Percentiles rank a stretch among this genome's conserved stretches.
phyloP scores from a whole-genome alignment of 495 filamentous ascomycete species.

The Hypoxylon cercidicola region DNA sequence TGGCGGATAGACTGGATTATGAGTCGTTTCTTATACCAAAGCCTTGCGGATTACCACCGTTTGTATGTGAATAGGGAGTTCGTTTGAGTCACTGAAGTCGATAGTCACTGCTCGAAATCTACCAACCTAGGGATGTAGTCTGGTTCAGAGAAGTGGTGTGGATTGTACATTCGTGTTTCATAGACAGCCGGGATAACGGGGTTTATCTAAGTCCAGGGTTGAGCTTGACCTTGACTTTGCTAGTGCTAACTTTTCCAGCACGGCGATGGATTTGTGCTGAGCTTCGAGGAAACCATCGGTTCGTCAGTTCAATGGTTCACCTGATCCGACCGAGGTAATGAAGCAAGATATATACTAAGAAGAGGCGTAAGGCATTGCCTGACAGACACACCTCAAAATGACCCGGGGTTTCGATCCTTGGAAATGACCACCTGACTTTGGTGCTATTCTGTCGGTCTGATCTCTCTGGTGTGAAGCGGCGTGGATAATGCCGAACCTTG shows the following conservation, averaged over 20 bases:
- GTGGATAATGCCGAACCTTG: slow-evolving; percentile 34
- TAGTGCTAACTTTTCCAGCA: slow-evolving; percentile 14
- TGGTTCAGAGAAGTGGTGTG: neutral
- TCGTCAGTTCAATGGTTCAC: slow-evolving; percentile 5
- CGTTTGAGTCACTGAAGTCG: neutral
- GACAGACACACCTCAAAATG: slow-evolving; percentile 32
- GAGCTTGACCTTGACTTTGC: slow-evolving; percentile 17
- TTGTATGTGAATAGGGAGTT: neutral
- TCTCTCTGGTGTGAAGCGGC: slow-evolving; percentile 19
- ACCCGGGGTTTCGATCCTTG: slow-evolving; percentile 6
- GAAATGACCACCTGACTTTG: slow-evolving; percentile 24
- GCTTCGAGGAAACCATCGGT: slow-evolving; percentile 6
- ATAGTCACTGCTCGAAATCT: neutral
- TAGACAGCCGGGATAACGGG: neutral
- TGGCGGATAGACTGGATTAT: neutral
- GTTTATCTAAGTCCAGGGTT: neutral
- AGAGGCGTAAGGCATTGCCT: slow-evolving; percentile 17
- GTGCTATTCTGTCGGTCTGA: slow-evolving; percentile 14
- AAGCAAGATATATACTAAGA: neutral
- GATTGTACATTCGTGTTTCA: neutral
- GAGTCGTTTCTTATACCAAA: neutral
- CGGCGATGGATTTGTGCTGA: slow-evolving; percentile 3
- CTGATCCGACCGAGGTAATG: slow-evolving; percentile 4
- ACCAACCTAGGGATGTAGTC: neutral
- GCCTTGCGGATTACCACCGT: neutral